phyloP scores from a whole-genome alignment of 345 rosid genomes.

The Luvunga scandens region DNA sequence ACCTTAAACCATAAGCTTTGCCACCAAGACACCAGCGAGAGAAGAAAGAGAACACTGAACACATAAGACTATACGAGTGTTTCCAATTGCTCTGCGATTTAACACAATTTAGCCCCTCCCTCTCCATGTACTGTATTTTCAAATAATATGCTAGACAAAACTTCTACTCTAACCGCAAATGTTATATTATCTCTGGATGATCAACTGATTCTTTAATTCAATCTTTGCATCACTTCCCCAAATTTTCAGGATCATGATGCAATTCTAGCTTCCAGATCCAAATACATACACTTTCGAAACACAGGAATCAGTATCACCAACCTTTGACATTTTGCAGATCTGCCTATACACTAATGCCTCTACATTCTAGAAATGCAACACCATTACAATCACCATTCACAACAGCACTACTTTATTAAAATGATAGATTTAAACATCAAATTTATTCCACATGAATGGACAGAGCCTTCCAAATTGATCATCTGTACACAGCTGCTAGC shows the following conservation, averaged over 20 bases:
- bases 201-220: no score
- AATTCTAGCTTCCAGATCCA: slow-evolving; percentile 8
- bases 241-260: slow-evolving; percentile 9
- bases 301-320: not conserved
- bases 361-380: slow-evolving; percentile 17
- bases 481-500: slow-evolving; percentile 1
- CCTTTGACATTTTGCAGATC: slow-evolving; percentile 14
- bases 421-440: not conserved
- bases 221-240: slow-evolving; percentile 11
- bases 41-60: no score
- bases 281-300: slow-evolving; percentile 5
- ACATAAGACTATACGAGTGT: not conserved
- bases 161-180: not conserved
- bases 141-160: not conserved
- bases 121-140: not conserved
- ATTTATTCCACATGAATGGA: not conserved
- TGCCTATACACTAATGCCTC: slow-evolving; percentile 8
- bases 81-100: not conserved
- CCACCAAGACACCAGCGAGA: no score
- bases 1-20: not conserved
- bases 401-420: slow-evolving; percentile 2
- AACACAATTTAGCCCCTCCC: not conserved
- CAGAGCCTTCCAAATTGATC: not conserved
- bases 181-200: not conserved
- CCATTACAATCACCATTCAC: slow-evolving; percentile 19